Conservation (phyloP, 768 basidiomycete genomes). For the Leucosporidium yakuticum region DNA sequence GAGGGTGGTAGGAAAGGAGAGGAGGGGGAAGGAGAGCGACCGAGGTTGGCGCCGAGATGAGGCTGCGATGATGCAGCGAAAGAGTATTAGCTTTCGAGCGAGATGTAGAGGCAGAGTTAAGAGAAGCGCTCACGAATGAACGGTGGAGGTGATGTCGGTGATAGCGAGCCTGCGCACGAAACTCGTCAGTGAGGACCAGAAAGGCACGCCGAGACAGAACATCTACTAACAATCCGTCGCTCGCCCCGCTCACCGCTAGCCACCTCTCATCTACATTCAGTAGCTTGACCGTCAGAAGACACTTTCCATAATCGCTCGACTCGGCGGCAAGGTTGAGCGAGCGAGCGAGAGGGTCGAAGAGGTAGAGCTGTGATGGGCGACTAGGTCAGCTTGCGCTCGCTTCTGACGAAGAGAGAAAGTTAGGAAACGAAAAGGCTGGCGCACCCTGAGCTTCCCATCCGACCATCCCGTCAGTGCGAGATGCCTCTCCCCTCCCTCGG, state of each 20-base stretch:
- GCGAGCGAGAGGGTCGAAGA: too few species aligned
- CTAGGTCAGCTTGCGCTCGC: neutral
- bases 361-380: neutral
- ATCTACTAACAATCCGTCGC: neutral
- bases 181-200: too few species aligned
- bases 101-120: neutral
- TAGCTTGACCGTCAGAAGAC: neutral
- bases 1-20: neutral
- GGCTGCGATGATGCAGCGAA: neutral
- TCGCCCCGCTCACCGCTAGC: neutral
- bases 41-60: neutral
- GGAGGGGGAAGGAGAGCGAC: neutral
- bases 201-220: neutral
- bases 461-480: neutral
- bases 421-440: neutral
- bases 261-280: neutral
- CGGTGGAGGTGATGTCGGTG: neutral
- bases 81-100: neutral
- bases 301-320: neutral
- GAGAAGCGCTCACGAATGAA: neutral
- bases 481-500: neutral
- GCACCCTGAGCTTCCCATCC: neutral
- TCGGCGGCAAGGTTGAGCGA: too few species aligned
- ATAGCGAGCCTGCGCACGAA: neutral
- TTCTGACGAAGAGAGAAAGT: neutral